These are phyloP conservation scores for Dactylorhiza incarnata DNA, from an alignment of 106 monocot genomes.

Conservation along the genomic window DNA sequence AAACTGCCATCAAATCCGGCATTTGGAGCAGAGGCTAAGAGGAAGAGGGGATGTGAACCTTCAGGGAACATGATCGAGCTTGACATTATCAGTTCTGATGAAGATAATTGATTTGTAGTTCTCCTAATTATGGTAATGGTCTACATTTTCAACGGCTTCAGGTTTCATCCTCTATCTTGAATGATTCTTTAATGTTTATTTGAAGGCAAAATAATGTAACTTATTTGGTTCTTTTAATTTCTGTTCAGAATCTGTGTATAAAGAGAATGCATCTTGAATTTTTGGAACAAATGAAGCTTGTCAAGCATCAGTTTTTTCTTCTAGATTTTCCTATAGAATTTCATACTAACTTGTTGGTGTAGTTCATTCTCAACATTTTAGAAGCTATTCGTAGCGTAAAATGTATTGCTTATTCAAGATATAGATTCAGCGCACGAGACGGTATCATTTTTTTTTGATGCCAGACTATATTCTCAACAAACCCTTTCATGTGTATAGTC, in stretches of 20 bases:
- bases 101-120: conserved; percentile 20
- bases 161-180: background rate
- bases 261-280: background rate
- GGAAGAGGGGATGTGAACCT: conserved; percentile 20
- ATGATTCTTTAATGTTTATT: background rate
- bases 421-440: too few relatives aligned
- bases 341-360: too few relatives aligned
- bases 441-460: too few relatives aligned
- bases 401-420: too few relatives aligned
- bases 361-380: too few relatives aligned
- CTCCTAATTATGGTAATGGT: background rate
- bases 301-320: too few relatives aligned
- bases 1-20: conserved; percentile 13
- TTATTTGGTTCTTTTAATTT: background rate
- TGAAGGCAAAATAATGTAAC: background rate
- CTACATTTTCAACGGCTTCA: background rate
- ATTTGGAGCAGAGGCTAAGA: conserved; percentile 24
- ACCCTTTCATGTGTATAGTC: too few relatives aligned
- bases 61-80: conserved; percentile 59
- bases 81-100: conserved; percentile 67
- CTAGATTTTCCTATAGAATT: too few relatives aligned
- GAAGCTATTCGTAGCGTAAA: too few relatives aligned
- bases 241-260: background rate
- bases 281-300: background rate
- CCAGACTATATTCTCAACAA: too few relatives aligned